Base-by-base conservation (phyloP, 768 basidiomycete species). In the Rhodocollybia butyracea region DNA sequence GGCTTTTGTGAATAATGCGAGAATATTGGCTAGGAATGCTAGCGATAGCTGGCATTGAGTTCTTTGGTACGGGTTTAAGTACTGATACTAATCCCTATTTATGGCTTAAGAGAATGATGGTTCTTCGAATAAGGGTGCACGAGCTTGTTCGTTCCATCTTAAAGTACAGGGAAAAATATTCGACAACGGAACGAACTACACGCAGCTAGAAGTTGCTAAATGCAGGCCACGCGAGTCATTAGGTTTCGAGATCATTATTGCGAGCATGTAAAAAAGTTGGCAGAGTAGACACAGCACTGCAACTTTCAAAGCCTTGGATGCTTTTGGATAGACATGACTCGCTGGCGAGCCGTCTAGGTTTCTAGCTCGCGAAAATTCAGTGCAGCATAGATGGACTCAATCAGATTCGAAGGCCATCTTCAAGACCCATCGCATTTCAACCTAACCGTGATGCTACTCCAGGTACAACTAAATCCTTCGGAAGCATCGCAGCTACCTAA, bases 1-100 rank as follows among this genome's bases (percentile, higher is more conserved):
- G 45, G 91, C 90, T 13, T 91, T 97, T 60, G 85, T 99, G 47
- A 97, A 98, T 64, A 95, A 97, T 60, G 85, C 91, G 3, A 80
- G 97, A 58, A 94, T 97, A 71, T 70, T 98, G 45, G 86, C 87
- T 51, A 82, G 91, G 62, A 97, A 96, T 70, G 81, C 83, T 5
- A 74, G 60, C 11, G 82, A 77, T n/a, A 73, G 73, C 26, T 83
- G 77, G 80, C 70, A 73, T 55, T 75, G 65, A 56, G 39, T 41
- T 10, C n/a, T 11, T 4, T 2, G 26, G n/a, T 13, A 13, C 17
- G 17, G 39, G 10, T 1, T n/a, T 17, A 40, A 15, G 10, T 40
- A 40, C 39, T 21, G 39, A n/a, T 7, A n/a, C n/a, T n/a, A n/a
- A n/a, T n/a, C n/a, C n/a, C n/a, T n/a, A n/a, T n/a, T n/a, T n/a